Evolutionary conservation across 805 yeast species (phyloP).

Genomic region (Cyberlindnera mrakii): DNA sequence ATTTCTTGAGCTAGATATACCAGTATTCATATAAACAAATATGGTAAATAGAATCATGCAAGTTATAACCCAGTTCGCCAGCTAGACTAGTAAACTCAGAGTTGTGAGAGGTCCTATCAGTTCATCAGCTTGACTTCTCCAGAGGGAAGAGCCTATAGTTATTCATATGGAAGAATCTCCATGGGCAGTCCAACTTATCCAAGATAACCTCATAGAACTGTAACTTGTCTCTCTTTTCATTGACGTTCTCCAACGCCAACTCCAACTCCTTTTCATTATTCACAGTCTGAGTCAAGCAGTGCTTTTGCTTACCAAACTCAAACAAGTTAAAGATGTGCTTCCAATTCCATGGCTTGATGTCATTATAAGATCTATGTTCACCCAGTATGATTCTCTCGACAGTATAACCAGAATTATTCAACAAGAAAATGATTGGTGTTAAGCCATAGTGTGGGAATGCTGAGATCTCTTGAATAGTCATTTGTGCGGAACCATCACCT

Average conservation of each 20-base stretch:
- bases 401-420: constrained; percentile 86
- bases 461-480: constrained; percentile 84
- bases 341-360: constrained; percentile 87
- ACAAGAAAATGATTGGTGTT: constrained; percentile 62
- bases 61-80: too few relatives aligned
- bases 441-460: constrained; percentile 53
- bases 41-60: too few relatives aligned
- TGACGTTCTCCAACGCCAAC: constrained; percentile 25
- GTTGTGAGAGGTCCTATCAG: background rate
- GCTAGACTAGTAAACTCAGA: too few relatives aligned
- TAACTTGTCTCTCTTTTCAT: constrained; percentile 26
- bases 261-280: constrained; percentile 32
- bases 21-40: too few relatives aligned
- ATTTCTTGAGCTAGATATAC: background rate
- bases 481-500: constrained; percentile 94
- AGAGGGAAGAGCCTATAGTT: constrained; percentile 22
- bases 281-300: constrained; percentile 26
- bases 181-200: constrained; percentile 58
- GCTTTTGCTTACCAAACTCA: constrained; percentile 33
- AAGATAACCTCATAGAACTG: constrained; percentile 56
- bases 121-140: background rate
- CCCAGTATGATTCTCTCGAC: constrained; percentile 87
- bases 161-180: constrained; percentile 46
- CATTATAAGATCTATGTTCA: constrained; percentile 70
- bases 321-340: constrained; percentile 57